These are phyloP conservation scores for Ramalina intermedia DNA, from an alignment of 495 filamentous ascomycete genomes.

Conservation along the genomic window DNA sequence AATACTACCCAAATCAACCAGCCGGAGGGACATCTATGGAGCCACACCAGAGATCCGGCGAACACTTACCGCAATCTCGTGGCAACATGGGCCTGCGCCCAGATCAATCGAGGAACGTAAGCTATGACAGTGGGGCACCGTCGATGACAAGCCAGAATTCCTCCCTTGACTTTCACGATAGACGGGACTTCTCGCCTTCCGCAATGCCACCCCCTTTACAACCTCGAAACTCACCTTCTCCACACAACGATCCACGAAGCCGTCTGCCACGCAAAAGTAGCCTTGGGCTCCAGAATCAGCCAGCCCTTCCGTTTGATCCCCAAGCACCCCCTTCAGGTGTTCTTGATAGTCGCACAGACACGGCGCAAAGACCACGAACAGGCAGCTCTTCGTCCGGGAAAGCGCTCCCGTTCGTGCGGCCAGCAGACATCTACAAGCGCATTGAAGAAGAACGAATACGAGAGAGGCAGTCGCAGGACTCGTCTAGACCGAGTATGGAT, in stretches of 20 bases:
- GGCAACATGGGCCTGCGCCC: background rate
- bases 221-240: conserved; percentile 15
- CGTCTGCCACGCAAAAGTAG: conserved; percentile 47
- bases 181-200: conserved; percentile 27
- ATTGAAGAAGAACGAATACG: conserved; percentile 50
- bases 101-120: conserved; percentile 9
- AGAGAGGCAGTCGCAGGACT: conserved; percentile 40
- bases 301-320: conserved; percentile 12
- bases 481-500: conserved; percentile 31
- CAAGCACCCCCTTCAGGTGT: conserved; percentile 16
- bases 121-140: conserved; percentile 10
- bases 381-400: conserved; percentile 21
- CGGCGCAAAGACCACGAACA: conserved; percentile 4
- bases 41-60: background rate
- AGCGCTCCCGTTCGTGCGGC: conserved; percentile 49
- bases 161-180: conserved; percentile 18
- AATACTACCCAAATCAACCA: conserved; percentile 1
- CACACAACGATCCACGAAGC: conserved; percentile 5
- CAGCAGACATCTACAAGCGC: conserved; percentile 66
- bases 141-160: conserved; percentile 16
- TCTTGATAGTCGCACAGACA: conserved; percentile 2
- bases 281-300: conserved; percentile 30
- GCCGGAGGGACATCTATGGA: conserved; percentile 1
- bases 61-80: background rate
- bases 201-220: conserved; percentile 24